phyloP scores from a whole-genome alignment of 139 green algal genomes.

The Chlamydomonas schloesseri region DNA sequence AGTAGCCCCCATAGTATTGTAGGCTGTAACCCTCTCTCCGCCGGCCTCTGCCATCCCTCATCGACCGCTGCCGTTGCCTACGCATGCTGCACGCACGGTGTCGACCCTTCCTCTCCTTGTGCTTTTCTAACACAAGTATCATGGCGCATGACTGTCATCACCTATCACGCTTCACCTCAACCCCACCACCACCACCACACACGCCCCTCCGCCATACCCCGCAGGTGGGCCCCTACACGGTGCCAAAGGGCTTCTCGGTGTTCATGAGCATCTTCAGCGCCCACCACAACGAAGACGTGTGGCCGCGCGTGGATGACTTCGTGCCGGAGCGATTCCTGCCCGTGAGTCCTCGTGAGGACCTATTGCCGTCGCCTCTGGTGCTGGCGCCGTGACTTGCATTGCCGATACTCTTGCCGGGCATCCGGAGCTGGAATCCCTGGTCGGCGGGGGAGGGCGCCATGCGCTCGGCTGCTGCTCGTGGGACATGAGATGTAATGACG shows the following conservation, averaged over 20 bases:
- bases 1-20: too few species aligned
- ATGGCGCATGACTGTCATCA: too few species aligned
- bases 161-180: too few species aligned
- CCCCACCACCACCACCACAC: too few species aligned
- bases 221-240: constrained; percentile 21
- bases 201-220: neutral
- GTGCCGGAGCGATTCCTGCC: constrained; percentile 70
- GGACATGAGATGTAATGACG: too few species aligned
- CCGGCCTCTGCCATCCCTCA: too few species aligned
- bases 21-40: too few species aligned
- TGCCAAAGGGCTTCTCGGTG: neutral
- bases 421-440: neutral
- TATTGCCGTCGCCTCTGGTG: too few species aligned
- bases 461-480: neutral
- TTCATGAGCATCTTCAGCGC: constrained; percentile 53
- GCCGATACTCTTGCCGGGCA: neutral
- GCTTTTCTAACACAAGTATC: too few species aligned
- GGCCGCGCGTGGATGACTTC: constrained; percentile 57
- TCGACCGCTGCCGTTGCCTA: too few species aligned
- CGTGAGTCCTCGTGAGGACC: neutral
- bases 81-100: too few species aligned
- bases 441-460: neutral
- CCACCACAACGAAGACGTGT: constrained; percentile 64
- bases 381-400: neutral
- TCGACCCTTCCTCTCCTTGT: too few species aligned